phyloP scores from a whole-genome alignment of 176 grass and related monocot genomes.

The Pharus latifolius region DNA sequence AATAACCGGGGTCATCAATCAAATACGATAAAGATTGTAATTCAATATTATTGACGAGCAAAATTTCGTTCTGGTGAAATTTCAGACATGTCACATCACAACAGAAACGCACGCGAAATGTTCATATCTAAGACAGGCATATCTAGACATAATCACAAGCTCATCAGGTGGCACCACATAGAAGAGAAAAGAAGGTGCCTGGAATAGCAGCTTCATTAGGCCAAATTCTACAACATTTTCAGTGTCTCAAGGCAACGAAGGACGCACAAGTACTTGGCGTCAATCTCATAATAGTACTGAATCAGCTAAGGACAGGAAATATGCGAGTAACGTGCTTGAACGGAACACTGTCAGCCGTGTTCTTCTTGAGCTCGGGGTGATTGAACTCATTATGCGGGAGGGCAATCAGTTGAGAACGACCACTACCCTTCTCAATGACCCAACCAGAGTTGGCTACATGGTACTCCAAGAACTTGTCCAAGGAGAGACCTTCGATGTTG shows the following conservation, averaged over 20 bases:
- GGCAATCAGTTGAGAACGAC: constrained; percentile 56
- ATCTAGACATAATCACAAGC: not conserved
- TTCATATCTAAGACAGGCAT: not conserved
- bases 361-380: constrained; percentile 95
- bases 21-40: too few species aligned
- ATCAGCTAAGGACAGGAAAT: constrained; percentile 78
- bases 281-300: constrained; percentile 7
- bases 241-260: not conserved
- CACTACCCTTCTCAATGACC: constrained; percentile 56
- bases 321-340: constrained; percentile 87
- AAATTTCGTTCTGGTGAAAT: not conserved
- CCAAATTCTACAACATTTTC: constrained; percentile 5
- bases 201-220: constrained; percentile 9
- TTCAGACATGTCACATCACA: not conserved
- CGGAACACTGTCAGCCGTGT: constrained; percentile 48
- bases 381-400: constrained; percentile 78
- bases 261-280: not conserved
- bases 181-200: not conserved
- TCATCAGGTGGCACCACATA: not conserved
- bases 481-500: constrained; percentile 79
- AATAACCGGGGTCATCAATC: too few species aligned
- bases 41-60: not conserved
- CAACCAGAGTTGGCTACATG: constrained; percentile 73
- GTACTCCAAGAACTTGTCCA: constrained; percentile 93
- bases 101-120: not conserved